Percentiles rank a stretch among this genome's conserved stretches.
These are phyloP conservation scores for Cystobasidiaceae sp. DNA, from an alignment of 1,284 basidiomycete species.

Conservation along the genomic window DNA sequence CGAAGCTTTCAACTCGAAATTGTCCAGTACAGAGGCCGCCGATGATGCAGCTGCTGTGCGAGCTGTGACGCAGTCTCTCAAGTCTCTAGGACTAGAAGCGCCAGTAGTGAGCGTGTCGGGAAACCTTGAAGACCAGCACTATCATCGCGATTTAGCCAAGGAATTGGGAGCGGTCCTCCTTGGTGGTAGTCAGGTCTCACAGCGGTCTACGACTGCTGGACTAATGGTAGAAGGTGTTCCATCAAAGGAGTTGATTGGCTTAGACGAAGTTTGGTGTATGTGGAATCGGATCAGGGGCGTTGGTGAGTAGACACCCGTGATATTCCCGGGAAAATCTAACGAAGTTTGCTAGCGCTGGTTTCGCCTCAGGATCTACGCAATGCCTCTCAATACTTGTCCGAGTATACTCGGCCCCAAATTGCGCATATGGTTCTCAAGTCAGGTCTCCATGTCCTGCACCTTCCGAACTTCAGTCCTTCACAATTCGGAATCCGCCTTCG, in stretches of 20 bases:
- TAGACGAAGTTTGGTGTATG: slow-evolving; percentile 94
- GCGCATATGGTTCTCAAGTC: slow-evolving; percentile 62
- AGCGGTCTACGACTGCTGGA: slow-evolving; percentile 24
- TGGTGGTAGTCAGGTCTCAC: slow-evolving; percentile 48
- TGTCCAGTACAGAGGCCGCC: slow-evolving; percentile 52
- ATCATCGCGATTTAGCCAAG: slow-evolving; percentile 72
- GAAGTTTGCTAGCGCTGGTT: slow-evolving; percentile 79
- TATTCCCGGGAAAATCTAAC: background rate
- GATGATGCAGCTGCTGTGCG: slow-evolving; percentile 67
- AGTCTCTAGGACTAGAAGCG: slow-evolving; percentile 68
- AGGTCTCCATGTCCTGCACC: slow-evolving; percentile 76
- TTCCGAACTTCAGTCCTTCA: slow-evolving; percentile 56
- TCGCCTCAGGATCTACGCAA: slow-evolving; percentile 77
- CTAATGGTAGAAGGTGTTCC: slow-evolving; percentile 37
- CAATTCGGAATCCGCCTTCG: slow-evolving; percentile 43
- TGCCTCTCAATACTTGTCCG: slow-evolving; percentile 63
- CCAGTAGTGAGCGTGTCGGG: slow-evolving; percentile 84
- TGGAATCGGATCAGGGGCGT: slow-evolving; percentile 96
- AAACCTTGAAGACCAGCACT: slow-evolving; percentile 73
- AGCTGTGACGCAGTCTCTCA: slow-evolving; percentile 80
- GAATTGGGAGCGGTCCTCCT: slow-evolving; percentile 75
- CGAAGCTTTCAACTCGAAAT: slow-evolving; percentile 75
- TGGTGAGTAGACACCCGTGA: slow-evolving; percentile 54
- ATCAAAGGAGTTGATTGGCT: slow-evolving; percentile 63
- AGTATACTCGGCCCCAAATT: slow-evolving; percentile 65